These are phyloP conservation scores for Penicillium sp. DNA, from an alignment of 2,329 filamentous ascomycete species.

Conservation along the genomic window DNA sequence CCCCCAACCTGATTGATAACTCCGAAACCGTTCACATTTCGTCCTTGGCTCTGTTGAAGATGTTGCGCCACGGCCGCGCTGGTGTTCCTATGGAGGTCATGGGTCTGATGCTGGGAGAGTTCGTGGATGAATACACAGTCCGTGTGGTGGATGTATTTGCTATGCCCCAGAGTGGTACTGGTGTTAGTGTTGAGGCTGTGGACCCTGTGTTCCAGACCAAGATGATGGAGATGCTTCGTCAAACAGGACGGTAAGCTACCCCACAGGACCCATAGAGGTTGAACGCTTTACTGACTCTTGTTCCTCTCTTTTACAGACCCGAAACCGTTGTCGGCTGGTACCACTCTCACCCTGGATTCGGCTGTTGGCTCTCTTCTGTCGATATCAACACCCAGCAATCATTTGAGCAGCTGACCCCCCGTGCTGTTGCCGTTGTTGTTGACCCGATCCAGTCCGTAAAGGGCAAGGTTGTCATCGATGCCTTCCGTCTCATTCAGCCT, in stretches of 20 bases:
- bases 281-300: conserved; percentile 9
- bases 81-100: conserved; percentile 99
- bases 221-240: conserved; percentile 99
- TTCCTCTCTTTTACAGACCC: conserved; percentile 57
- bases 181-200: conserved; percentile 96
- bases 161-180: conserved; percentile 98
- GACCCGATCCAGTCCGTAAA: conserved; percentile 99
- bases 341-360: conserved; percentile 98
- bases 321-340: conserved; percentile 99
- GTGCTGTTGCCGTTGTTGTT: conserved; percentile 95
- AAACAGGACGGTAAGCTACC: conserved; percentile 81
- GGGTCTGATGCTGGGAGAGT: conserved; percentile 98
- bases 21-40: conserved; percentile 99
- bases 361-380: conserved; percentile 97
- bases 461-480: conserved; percentile 98
- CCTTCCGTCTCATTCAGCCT: conserved; percentile 97
- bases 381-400: conserved; percentile 99
- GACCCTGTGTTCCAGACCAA: conserved; percentile 99
- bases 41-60: conserved; percentile 93
- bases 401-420: conserved; percentile 97
- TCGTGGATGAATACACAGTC: conserved; percentile 98
- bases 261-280: neutral
- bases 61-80: conserved; percentile 94
- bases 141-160: conserved; percentile 98
- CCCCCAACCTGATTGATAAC: conserved; percentile 91